A percentile compares a stretch with the other conserved stretches of the same genome.
These are phyloP conservation scores for Neoscytalidium dimidiatum DNA, from an alignment of 2,329 filamentous ascomycete genomes.

Conservation along the genomic window DNA sequence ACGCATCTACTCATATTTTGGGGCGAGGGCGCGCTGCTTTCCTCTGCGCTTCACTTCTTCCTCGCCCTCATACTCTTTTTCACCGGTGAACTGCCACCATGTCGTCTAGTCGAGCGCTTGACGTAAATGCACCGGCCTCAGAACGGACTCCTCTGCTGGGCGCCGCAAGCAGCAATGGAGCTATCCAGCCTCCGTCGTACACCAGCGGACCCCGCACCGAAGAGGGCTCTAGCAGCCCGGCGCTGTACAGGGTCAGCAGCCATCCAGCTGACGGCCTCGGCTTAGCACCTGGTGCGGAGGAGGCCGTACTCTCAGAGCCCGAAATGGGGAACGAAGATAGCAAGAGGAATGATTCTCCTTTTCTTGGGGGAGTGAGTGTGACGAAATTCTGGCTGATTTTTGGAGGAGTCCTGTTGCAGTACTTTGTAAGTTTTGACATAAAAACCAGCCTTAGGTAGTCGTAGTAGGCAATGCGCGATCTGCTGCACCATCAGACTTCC, in stretches of 20 bases:
- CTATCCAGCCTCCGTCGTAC: background rate
- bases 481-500: background rate
- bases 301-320: conserved; percentile 8
- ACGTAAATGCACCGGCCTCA: conserved; percentile 1
- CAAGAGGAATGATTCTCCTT: conserved; percentile 26
- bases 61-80: background rate
- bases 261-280: conserved; percentile 26
- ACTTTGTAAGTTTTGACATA: conserved; percentile 34
- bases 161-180: background rate
- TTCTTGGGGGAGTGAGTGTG: conserved; percentile 35
- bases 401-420: conserved; percentile 38
- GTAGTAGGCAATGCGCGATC: background rate
- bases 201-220: background rate
- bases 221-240: background rate
- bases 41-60: background rate
- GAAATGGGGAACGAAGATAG: conserved; percentile 22
- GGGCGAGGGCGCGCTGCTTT: background rate
- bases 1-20: background rate
- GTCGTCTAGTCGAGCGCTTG: background rate
- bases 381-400: conserved; percentile 40
- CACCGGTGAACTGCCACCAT: background rate
- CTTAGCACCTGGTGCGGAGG: conserved; percentile 28
- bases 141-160: conserved; percentile 8
- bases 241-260: conserved; percentile 9
- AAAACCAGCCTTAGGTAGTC: background rate